Percentiles rank a stretch among this genome's conserved stretches.
Conservation (phyloP, 2,329 filamentous ascomycete genomes). For the Hypoxylon sp. region DNA sequence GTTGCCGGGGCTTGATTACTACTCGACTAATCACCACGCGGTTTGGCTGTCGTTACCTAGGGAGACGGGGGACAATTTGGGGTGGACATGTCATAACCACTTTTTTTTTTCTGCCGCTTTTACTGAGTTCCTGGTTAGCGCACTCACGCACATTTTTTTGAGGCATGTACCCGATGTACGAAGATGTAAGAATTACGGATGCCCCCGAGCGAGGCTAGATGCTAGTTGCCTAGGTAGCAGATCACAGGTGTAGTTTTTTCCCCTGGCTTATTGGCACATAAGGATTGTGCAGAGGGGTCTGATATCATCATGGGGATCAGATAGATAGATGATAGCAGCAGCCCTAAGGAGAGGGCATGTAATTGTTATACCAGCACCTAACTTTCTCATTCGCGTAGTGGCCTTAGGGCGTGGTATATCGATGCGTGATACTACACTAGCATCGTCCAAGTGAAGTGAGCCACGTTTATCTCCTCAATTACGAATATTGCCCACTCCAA, state of each 20-base stretch:
- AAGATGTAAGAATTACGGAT: background rate
- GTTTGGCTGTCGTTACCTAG: background rate
- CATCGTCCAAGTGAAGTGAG: background rate
- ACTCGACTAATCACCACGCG: background rate
- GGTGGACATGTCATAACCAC: background rate
- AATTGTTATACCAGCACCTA: background rate
- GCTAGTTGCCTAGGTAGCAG: too few species aligned
- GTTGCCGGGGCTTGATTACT: constrained; percentile 74
- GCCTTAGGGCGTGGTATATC: background rate
- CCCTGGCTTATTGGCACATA: background rate
- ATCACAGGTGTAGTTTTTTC: background rate
- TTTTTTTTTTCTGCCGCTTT: background rate
- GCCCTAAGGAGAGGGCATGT: background rate
- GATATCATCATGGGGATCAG: too few species aligned
- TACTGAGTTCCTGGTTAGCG: too few species aligned
- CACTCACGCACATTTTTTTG: background rate
- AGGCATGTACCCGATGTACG: background rate
- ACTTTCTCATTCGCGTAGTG: background rate
- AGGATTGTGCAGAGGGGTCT: background rate
- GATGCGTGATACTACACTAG: background rate
- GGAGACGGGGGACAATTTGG: background rate
- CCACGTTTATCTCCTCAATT: background rate
- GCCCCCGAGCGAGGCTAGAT: background rate
- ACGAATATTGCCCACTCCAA: background rate
- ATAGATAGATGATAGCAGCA: background rate